phyloP scores from a whole-genome alignment of 1,284 basidiomycete genomes.

The Waitea zeae region DNA sequence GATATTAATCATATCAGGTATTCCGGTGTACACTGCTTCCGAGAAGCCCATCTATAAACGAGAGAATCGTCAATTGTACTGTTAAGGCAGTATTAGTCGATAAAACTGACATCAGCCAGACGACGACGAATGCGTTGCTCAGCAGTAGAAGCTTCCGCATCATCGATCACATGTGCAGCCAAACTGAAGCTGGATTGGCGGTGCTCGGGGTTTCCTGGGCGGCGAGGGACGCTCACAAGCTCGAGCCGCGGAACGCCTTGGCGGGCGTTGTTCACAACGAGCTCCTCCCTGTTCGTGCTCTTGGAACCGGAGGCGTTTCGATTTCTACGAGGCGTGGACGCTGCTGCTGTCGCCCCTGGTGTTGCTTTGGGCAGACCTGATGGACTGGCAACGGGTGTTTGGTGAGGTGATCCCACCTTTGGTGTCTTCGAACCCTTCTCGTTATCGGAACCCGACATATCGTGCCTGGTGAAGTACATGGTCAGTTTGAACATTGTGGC shows the following conservation, averaged over 20 bases:
- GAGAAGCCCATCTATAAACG: conserved; percentile 1
- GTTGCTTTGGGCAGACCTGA: no score
- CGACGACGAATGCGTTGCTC: neutral
- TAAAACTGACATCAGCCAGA: neutral
- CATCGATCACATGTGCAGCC: neutral
- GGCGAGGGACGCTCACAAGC: neutral
- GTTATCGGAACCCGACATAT: neutral
- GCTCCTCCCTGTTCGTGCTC: no score
- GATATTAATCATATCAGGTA: neutral
- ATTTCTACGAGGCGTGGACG: no score
- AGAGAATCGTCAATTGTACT: neutral
- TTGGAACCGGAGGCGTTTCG: no score
- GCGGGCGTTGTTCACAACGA: neutral
- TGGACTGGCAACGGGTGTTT: neutral
- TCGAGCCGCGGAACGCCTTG: neutral
- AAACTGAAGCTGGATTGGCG: neutral
- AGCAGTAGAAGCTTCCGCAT: neutral
- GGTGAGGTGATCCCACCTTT: neutral
- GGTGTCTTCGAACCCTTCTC: neutral
- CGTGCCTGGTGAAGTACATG: neutral
- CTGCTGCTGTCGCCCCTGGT: no score
- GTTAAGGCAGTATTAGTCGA: neutral
- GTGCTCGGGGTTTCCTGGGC: neutral
- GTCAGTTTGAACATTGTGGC: neutral
- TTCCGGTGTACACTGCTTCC: neutral